Evolutionary conservation across 2,329 filamentous ascomycete genomes (phyloP).

Genomic region (Curvularia sp.): DNA sequence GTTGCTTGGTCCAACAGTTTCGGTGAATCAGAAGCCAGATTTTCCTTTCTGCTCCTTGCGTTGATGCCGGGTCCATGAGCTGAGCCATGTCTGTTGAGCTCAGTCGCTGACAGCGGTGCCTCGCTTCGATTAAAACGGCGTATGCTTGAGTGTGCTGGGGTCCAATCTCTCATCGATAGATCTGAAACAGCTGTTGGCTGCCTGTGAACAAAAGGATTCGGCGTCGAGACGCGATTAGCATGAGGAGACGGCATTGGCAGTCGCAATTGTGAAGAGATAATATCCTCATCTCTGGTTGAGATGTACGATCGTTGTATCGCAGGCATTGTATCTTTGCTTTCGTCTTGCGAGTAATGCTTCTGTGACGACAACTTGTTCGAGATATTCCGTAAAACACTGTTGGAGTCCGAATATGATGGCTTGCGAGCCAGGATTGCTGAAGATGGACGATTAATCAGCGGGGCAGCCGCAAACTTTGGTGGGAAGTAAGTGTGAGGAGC

Average conservation of each 20-base stretch:
- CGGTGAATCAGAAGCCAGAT: constrained; percentile 14
- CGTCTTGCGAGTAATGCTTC: constrained; percentile 7
- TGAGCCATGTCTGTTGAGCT: constrained; percentile 26
- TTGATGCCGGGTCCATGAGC: constrained; percentile 20
- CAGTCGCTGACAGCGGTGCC: constrained; percentile 2
- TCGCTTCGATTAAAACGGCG: constrained; percentile 19
- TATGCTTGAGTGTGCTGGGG: constrained; percentile 24
- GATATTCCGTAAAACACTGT: constrained; percentile 16
- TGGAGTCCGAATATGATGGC: constrained; percentile 34
- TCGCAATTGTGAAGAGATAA: constrained; percentile 15
- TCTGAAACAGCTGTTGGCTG: constrained; percentile 28
- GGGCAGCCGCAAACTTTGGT: constrained; percentile 24
- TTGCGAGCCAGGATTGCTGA: constrained; percentile 36
- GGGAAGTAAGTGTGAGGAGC: constrained; percentile 20
- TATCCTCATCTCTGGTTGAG: constrained; percentile 33
- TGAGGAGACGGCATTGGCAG: constrained; percentile 19
- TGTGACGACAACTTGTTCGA: constrained; percentile 21
- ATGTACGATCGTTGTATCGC: constrained; percentile 15
- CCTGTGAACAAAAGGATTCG: constrained; percentile 28
- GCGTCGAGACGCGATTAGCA: constrained; percentile 28
- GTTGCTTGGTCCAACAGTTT: constrained; percentile 12
- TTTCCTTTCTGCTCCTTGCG: constrained; percentile 42
- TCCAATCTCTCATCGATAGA: constrained; percentile 33
- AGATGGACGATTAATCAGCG: constrained; percentile 31
- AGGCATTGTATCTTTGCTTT: constrained; percentile 8